phyloP scores from a whole-genome alignment of 805 yeast species.

The Zygosaccharomyces pseudorouxii region DNA sequence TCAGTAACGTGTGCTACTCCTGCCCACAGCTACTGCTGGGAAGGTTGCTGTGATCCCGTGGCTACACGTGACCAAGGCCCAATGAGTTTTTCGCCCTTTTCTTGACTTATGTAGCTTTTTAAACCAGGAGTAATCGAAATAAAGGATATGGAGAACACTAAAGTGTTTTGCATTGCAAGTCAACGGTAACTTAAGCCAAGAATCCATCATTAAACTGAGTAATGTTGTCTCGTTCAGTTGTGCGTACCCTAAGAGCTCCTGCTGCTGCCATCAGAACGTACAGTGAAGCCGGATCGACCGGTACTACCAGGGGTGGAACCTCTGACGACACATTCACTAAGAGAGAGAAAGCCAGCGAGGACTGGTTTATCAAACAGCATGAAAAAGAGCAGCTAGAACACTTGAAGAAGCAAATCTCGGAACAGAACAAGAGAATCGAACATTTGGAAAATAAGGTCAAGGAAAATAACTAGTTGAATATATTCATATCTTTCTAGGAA shows the following conservation, averaged over 20 bases:
- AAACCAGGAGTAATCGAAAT: background rate
- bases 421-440: slow-evolving; percentile 63
- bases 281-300: slow-evolving; percentile 59
- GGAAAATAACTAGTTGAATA: background rate
- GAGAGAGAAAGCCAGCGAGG: slow-evolving; percentile 92
- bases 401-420: slow-evolving; percentile 69
- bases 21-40: too few relatives aligned
- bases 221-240: slow-evolving; percentile 29
- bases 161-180: background rate
- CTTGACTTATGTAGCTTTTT: background rate
- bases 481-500: background rate
- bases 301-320: slow-evolving; percentile 48
- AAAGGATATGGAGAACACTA: background rate
- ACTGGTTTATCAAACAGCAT: slow-evolving; percentile 76
- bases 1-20: background rate
- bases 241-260: slow-evolving; percentile 22
- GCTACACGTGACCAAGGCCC: slow-evolving; percentile 7
- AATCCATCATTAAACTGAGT: background rate
- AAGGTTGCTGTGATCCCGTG: background rate
- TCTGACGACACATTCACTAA: slow-evolving; percentile 63
- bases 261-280: slow-evolving; percentile 29
- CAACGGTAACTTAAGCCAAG: background rate
- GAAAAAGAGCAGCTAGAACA: slow-evolving; percentile 82
- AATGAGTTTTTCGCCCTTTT: slow-evolving; percentile 1
- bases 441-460: slow-evolving; percentile 45